Conservation (phyloP, 495 filamentous ascomycete species). For the Neohortaea acidophila region DNA sequence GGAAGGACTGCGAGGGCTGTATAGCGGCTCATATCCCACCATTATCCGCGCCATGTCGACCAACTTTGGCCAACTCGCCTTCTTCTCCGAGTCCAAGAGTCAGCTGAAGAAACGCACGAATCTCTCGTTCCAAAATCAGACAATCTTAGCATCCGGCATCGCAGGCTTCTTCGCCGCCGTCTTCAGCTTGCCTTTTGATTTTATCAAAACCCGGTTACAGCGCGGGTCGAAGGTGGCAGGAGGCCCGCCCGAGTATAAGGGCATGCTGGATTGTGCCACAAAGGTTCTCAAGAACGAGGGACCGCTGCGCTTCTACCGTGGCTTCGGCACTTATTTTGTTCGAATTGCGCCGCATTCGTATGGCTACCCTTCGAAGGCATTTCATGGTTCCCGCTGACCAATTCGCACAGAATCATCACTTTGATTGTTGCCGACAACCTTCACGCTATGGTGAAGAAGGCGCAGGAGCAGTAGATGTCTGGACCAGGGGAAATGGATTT, state of each 20-base stretch:
- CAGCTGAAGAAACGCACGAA: constrained; percentile 2
- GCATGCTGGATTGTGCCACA: constrained; percentile 5
- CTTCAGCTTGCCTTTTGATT: constrained; percentile 6
- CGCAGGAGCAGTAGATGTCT: not conserved
- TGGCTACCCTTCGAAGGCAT: constrained; percentile 13
- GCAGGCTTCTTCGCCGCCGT: constrained; percentile 6
- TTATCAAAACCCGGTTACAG: constrained; percentile 6
- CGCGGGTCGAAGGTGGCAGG: not conserved
- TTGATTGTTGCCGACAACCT: constrained; percentile 6
- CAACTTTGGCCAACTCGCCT: constrained; percentile 8
- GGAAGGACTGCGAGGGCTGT: constrained; percentile 2
- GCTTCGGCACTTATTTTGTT: constrained; percentile 6
- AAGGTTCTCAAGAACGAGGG: constrained; percentile 6
- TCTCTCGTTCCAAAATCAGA: not conserved
- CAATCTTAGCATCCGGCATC: constrained; percentile 1
- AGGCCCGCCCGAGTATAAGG: constrained; percentile 1
- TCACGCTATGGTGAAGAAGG: not conserved
- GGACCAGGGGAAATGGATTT: too few relatives aligned
- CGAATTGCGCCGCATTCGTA: constrained; percentile 6
- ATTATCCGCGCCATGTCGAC: constrained; percentile 5
- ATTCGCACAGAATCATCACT: constrained; percentile 2
- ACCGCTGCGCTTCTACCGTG: constrained; percentile 4
- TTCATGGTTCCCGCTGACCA: not conserved
- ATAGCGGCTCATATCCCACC: constrained; percentile 2
- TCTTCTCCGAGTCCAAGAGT: constrained; percentile 8